These are phyloP conservation scores for Blumeriella jaapii DNA, from an alignment of 2,329 filamentous ascomycete species.

Conservation along the genomic window DNA sequence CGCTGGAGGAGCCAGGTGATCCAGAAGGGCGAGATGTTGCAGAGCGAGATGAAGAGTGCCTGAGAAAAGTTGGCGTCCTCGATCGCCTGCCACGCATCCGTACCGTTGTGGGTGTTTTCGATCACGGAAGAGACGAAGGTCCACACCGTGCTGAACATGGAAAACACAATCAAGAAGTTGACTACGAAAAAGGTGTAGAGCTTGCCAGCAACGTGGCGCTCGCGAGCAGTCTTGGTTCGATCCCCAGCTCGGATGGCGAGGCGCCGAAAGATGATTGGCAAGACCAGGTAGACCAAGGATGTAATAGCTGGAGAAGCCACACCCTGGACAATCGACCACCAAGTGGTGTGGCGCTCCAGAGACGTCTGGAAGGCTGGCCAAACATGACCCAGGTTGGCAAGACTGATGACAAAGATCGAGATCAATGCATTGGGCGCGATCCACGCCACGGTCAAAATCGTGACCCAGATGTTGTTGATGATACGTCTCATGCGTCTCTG, in stretches of 20 bases:
- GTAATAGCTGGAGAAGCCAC: conserved; percentile 78
- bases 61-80: conserved; percentile 48
- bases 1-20: conserved; percentile 87
- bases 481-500: conserved; percentile 62
- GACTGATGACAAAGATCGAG: conserved; percentile 81
- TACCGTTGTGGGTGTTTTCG: conserved; percentile 40
- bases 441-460: conserved; percentile 71
- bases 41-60: conserved; percentile 62
- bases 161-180: conserved; percentile 94
- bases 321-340: conserved; percentile 88
- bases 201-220: conserved; percentile 81
- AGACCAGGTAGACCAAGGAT: conserved; percentile 73
- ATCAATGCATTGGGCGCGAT: conserved; percentile 89
- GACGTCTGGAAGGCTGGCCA: conserved; percentile 65
- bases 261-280: conserved; percentile 85
- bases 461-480: conserved; percentile 76
- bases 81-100: conserved; percentile 59
- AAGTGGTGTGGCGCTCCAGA: conserved; percentile 47
- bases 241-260: conserved; percentile 77
- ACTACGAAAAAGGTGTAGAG: conserved; percentile 94
- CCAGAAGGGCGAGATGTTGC: conserved; percentile 81
- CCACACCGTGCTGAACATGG: conserved; percentile 78
- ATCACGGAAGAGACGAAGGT: conserved; percentile 57
- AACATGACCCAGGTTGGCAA: conserved; percentile 66
- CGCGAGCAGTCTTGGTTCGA: conserved; percentile 80